A percentile compares a stretch with the other conserved stretches of the same genome.
These are phyloP conservation scores for Hsuehochloa calcarea DNA, from an alignment of 176 grass and related monocot species.

Conservation along the genomic window DNA sequence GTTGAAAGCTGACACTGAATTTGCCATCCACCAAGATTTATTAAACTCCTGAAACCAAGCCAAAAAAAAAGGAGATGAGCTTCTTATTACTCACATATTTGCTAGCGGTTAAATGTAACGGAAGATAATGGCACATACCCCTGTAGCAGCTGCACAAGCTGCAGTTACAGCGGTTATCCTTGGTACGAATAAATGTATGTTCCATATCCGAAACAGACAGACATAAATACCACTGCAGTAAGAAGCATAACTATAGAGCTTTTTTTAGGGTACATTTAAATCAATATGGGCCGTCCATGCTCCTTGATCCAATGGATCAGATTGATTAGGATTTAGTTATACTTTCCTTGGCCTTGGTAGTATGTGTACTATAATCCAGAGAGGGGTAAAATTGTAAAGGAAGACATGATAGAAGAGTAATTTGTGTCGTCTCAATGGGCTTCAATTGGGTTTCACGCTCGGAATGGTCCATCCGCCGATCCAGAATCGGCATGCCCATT, in stretches of 20 bases:
- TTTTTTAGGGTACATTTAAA: too few relatives aligned
- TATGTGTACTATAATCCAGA: too few relatives aligned
- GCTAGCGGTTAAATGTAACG: neutral
- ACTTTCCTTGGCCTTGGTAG: too few relatives aligned
- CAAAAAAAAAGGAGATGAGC: neutral
- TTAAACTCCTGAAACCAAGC: slow-evolving; percentile 58
- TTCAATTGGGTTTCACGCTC: too few relatives aligned
- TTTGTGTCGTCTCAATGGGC: too few relatives aligned
- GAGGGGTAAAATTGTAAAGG: too few relatives aligned
- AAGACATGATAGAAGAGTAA: too few relatives aligned
- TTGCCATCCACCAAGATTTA: slow-evolving; percentile 87
- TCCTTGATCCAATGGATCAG: too few relatives aligned
- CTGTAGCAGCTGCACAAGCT: slow-evolving; percentile 50
- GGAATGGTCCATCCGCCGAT: too few relatives aligned
- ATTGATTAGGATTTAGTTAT: too few relatives aligned
- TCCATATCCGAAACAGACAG: slow-evolving; percentile 66
- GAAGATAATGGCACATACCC: slow-evolving; percentile 41
- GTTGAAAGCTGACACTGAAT: slow-evolving; percentile 60
- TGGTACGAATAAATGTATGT: slow-evolving; percentile 74
- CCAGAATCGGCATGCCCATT: too few relatives aligned
- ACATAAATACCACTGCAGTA: slow-evolving; percentile 81
- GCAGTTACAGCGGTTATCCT: slow-evolving; percentile 68
- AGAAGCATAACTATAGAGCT: slow-evolving; percentile 67
- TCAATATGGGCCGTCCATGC: too few relatives aligned
- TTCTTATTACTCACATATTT: neutral